Conservation (phyloP, 2,329 filamentous ascomycete genomes). For the Sclerotinia nivalis region DNA sequence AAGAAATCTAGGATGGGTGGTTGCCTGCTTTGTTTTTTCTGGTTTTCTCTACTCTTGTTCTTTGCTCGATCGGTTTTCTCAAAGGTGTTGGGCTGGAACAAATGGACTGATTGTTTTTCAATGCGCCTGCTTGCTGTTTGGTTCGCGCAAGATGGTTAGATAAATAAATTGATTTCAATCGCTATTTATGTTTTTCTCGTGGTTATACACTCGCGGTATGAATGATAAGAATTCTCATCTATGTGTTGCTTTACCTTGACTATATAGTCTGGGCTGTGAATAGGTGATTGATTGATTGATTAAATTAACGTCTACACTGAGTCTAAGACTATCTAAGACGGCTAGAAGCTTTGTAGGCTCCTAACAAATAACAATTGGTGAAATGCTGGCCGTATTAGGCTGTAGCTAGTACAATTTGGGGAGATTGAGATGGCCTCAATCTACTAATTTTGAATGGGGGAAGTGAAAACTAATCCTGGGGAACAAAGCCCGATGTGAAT, state of each 20-base stretch:
- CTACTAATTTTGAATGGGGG: no score
- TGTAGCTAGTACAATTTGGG: no score
- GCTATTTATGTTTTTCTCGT: background rate
- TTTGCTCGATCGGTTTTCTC: background rate
- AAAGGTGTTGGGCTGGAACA: background rate
- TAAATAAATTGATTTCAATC: background rate
- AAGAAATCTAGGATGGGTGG: conserved; percentile 5
- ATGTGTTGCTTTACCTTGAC: background rate
- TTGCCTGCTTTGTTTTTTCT: conserved; percentile 2
- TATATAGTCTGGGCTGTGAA: background rate
- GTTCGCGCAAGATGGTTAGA: background rate
- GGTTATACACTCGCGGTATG: background rate
- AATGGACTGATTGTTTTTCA: background rate
- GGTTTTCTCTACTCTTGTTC: background rate
- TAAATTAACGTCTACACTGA: no score
- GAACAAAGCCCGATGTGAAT: no score
- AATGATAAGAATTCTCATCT: background rate
- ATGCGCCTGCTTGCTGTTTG: background rate
- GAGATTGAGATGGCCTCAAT: no score
- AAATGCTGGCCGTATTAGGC: no score
- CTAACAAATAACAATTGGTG: no score
- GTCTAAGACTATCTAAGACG: no score
- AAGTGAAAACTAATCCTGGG: no score
- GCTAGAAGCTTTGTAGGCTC: no score
- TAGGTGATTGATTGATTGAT: no score